Percentiles rank a stretch among this genome's conserved stretches.
Conservation (phyloP, 106 monocot genomes). For the Posidonia australis region DNA sequence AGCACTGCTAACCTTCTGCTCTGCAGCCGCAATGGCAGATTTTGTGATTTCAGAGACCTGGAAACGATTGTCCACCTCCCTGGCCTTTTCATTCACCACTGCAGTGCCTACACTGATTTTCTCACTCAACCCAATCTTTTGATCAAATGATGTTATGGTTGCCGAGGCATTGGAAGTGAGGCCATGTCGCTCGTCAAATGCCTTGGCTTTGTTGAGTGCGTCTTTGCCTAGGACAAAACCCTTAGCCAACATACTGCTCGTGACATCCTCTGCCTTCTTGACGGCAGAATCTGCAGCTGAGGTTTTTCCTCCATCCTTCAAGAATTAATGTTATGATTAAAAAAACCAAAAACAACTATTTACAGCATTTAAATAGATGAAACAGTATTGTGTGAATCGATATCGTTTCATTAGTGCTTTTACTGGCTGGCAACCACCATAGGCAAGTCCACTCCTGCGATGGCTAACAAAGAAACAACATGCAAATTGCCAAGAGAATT, state of each 20-base stretch:
- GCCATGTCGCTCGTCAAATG: conserved; percentile 64
- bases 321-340: background rate
- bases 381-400: no score
- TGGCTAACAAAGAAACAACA: no score
- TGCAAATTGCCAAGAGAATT: no score
- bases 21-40: conserved; percentile 54
- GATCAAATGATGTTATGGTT: conserved; percentile 54
- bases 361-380: background rate
- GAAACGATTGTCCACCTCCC: conserved; percentile 60
- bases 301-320: background rate
- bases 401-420: no score
- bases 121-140: conserved; percentile 49
- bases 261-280: conserved; percentile 60
- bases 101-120: conserved; percentile 63
- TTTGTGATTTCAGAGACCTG: conserved; percentile 72
- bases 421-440: no score
- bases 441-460: no score
- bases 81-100: conserved; percentile 44
- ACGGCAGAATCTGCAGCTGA: conserved; percentile 27
- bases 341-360: background rate
- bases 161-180: conserved; percentile 58
- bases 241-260: conserved; percentile 79
- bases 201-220: conserved; percentile 46
- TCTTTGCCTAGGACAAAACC: conserved; percentile 84
- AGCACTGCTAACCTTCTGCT: conserved; percentile 55